phyloP scores from a whole-genome alignment of 2,329 filamentous ascomycete genomes.

The Aspergillus vadensis region DNA sequence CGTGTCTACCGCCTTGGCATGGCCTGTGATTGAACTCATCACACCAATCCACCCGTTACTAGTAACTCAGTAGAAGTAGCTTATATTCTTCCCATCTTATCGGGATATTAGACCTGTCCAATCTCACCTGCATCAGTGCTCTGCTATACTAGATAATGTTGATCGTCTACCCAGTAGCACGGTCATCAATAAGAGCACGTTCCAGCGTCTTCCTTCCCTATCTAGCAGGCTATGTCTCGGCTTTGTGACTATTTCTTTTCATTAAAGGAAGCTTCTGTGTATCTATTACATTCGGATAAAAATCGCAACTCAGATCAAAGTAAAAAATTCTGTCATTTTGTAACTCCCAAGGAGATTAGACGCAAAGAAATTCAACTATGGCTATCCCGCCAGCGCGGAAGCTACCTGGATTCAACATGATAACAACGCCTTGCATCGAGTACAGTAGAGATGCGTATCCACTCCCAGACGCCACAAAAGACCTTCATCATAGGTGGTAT shows the following conservation, averaged over 20 bases:
- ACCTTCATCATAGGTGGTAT: slow-evolving; percentile 18
- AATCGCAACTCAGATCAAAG: too few species aligned
- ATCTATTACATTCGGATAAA: too few species aligned
- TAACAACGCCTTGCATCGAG: slow-evolving; percentile 6
- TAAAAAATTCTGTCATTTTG: neutral
- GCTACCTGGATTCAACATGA: slow-evolving; percentile 4
- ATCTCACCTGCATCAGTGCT: too few species aligned
- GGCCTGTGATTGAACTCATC: too few species aligned
- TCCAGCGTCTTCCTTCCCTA: too few species aligned
- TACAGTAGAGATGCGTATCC: slow-evolving; percentile 1
- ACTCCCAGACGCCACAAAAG: neutral
- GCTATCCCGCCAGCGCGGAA: slow-evolving; percentile 1
- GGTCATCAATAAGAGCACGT: too few species aligned
- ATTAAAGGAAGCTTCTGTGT: too few species aligned
- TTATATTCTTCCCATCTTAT: neutral
- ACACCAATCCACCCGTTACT: neutral
- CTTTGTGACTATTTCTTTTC: too few species aligned
- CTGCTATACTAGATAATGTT: too few species aligned
- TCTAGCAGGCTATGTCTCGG: too few species aligned
- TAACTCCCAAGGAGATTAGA: neutral
- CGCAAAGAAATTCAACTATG: neutral
- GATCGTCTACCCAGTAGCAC: too few species aligned
- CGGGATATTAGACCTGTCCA: neutral
- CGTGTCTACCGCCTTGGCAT: neutral
- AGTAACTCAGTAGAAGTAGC: neutral